phyloP scores from a whole-genome alignment of 192 early-diverging fungal species.

The Umbelopsis ramanniana region DNA sequence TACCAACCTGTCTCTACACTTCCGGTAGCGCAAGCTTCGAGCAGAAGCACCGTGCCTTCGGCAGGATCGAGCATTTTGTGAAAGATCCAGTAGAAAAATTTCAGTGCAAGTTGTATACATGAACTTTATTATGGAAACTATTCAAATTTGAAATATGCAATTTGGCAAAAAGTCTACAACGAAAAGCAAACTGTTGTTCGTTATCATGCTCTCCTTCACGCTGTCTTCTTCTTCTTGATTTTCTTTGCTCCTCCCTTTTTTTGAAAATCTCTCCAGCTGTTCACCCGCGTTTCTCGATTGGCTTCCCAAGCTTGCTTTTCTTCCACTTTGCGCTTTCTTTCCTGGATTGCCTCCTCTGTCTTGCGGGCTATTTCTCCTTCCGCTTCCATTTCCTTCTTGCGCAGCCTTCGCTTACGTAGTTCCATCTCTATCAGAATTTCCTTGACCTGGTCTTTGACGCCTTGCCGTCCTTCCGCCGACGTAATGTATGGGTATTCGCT shows the following conservation, averaged over 20 bases:
- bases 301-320: constrained; percentile 64
- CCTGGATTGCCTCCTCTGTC: constrained; percentile 53
- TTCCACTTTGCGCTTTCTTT: constrained; percentile 60
- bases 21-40: constrained; percentile 12
- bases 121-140: background rate
- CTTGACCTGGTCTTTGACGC: constrained; percentile 55
- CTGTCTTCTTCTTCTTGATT: constrained; percentile 49
- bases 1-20: background rate
- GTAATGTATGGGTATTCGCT: constrained; percentile 46
- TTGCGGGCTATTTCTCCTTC: constrained; percentile 53
- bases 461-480: constrained; percentile 45
- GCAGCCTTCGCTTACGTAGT: constrained; percentile 49
- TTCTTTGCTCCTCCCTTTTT: constrained; percentile 55
- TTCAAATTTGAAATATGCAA: background rate
- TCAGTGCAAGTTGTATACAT: background rate
- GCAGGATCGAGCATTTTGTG: constrained; percentile 18
- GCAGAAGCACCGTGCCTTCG: background rate
- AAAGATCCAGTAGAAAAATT: constrained; percentile 7
- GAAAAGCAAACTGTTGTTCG: no score
- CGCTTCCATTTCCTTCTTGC: constrained; percentile 62
- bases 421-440: constrained; percentile 58
- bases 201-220: background rate
- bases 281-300: constrained; percentile 57
- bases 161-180: background rate
- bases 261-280: constrained; percentile 65